Base-by-base conservation (phyloP, 2,329 filamentous ascomycete species). In the Hirsutella rhossiliensis region DNA sequence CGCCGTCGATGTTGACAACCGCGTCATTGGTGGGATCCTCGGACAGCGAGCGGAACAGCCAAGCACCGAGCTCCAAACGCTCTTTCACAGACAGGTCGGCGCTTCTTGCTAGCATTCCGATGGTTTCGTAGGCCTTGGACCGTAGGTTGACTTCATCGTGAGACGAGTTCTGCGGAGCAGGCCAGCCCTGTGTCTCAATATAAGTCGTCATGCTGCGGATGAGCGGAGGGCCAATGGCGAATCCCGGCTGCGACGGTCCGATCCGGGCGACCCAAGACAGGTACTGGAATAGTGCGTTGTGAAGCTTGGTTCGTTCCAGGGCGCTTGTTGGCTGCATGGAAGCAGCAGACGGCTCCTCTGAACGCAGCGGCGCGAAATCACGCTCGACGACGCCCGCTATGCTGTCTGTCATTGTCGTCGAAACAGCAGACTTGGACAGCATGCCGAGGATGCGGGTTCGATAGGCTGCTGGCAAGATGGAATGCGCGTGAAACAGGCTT, bases 1-100 rank as follows among this genome's bases (percentile, higher is more conserved):
- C 84, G 42, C 90, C 86, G 54, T 97, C 89, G 44, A 97, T 88
- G 56, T 87, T 92, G 48, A 94, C 80, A 40, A 84, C 83, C 2
- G 89, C 82, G 9, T 84, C 81, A 1, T 79, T 74, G 1, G 79
- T 84, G 0, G 80, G 76, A 54, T 97, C 90, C 51, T 88, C 82
- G 11, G 82, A 81, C 3, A 97, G 69, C 1, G 89, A 90, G 23
- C 75, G 75, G 55, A 97, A 94, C 0, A 97, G 72, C 84, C 87
- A 97, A 42, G 75, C 46, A 1, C 76, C 51, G 77, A 77, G 41
- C 77, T 67, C 49, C 29, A 74, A 45, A 69, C 77, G 54, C 71
- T 73, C 68, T 34, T 64, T 63, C 12, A 77, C 54, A 4, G 79
- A 66, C 52, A 78, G 73, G 3, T 72, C 64, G 4, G 81, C 76